Base-by-base conservation (phyloP, 2,329 filamentous ascomycete genomes). In the Plenodomus lindquistii region DNA sequence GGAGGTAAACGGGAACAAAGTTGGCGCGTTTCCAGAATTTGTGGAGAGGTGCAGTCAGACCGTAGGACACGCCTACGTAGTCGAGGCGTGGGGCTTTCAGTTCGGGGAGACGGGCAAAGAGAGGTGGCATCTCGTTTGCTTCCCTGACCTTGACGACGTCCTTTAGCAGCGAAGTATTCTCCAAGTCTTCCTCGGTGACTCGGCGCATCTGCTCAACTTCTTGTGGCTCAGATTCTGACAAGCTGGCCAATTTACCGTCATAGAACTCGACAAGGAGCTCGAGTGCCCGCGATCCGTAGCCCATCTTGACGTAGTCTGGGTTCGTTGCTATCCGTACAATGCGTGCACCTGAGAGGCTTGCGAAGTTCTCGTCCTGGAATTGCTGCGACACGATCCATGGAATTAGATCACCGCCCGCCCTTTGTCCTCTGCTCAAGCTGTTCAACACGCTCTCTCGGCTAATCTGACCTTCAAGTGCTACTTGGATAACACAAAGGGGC, bases 331-430 rank as follows among this genome's bases (percentile, higher is more conserved):
- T 97, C 40, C 94, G 85, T 15, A 99, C 93, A 39, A 99, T 78
- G 52, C 94, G 85, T 27, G 93, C 94, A 46, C 94, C 95, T 13
- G 93, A 97, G 1, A 99, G 81, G 35, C 89, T 87, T 11, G 93
- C 94, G 69, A 99, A 99, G 58, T 97, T 91, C 58, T 96, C 91
- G 63, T 99, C 94, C 68, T 97, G 94, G 77, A 96, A 99, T 70
- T 99, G 94, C 70, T 97, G 92, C 70, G 91, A 96, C 54, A 99
- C 89, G 24, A 97, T 82, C 94, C 94, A 99, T 1, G 94, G 94
- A 48, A 99, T 99, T 44, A 99, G 77, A 72, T 99, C 94, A 63
- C 94, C 94, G 34, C 89, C 86, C 1, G 93, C 91, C 60, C 94
- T 82, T 69, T 94, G 89, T 31, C 94, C 95, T 69, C 94, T 84